Evolutionary conservation across 2,329 filamentous ascomycete genomes (phyloP), one percentile per base, ranked within the genome.

Genomic region (Fusarium sp.): DNA sequence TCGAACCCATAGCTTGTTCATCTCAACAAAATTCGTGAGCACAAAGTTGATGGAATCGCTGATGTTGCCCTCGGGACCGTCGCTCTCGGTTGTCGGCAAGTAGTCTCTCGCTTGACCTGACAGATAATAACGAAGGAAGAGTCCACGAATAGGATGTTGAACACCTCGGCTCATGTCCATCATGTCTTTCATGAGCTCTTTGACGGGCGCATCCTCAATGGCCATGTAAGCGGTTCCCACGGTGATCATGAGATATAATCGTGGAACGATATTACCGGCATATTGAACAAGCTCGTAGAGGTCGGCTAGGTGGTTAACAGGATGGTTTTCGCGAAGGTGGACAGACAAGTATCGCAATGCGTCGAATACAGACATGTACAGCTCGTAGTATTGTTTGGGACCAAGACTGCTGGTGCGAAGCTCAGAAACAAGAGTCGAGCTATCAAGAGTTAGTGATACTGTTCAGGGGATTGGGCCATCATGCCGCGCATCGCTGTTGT

Each of bases 171-270:
- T 98, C 96, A 99, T 99, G 82, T 99, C 96, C 96, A 99, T 99
- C 96, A 99, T 99, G 81, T 99, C 96, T 83, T 99, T 99, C 96
- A 99, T 99, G 69, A 99, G 94, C 84, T 99, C 96, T 83, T 99
- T 99, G 74, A 99, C 96, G 1, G 96, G 96, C 62, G 97, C 96
- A 86, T 98, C 96, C 77, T 96, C 92, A 78, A 99, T 97, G 27
- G 93, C 91, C 96, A 99, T 99, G 85, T 99, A 99, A 51, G 97
- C 97, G 4, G 96, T 99, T 62, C 96, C 96, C 41, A 99, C 97
- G 0, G 97, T 99, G 77, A 99, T 96, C 97, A 99, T 99, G 65
- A 99, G 91, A 80, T 99, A 99, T 68, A 99, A 85, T 71, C 96
- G 91, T 25, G 96, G 96, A 63, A 99, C 91, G 73, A 99, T 98